Conservation (phyloP, 768 basidiomycete species). For the Sporobolomyces pararoseus region DNA sequence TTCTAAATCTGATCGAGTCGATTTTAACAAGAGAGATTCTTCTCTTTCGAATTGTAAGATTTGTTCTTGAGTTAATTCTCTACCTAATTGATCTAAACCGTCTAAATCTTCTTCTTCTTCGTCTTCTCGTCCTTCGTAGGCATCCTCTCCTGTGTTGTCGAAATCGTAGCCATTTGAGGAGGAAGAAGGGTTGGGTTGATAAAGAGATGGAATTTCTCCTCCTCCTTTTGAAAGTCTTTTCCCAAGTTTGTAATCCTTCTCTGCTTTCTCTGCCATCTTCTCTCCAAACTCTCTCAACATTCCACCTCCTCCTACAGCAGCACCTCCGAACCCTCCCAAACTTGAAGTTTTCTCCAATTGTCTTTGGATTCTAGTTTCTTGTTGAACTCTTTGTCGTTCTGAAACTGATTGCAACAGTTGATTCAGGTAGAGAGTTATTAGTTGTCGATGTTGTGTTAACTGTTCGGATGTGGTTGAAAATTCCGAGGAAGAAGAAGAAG, state of each 20-base stretch:
- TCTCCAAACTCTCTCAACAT: slow-evolving; percentile 44
- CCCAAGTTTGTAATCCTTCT: slow-evolving; percentile 1
- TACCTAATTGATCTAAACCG: slow-evolving; percentile 58
- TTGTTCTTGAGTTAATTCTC: slow-evolving; percentile 77
- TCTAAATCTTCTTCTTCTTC: slow-evolving; percentile 54
- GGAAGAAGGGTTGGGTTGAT: too few relatives aligned
- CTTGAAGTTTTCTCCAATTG: slow-evolving; percentile 78
- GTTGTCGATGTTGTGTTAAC: slow-evolving; percentile 83
- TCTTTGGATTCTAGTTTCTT: slow-evolving; percentile 86
- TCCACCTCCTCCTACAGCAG: slow-evolving; percentile 53
- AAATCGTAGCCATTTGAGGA: slow-evolving; percentile 42
- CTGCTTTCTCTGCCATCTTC: neutral
- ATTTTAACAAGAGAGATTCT: slow-evolving; percentile 77
- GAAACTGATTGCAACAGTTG: slow-evolving; percentile 73
- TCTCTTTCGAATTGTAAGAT: slow-evolving; percentile 90
- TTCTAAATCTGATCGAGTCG: slow-evolving; percentile 77
- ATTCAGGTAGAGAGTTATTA: slow-evolving; percentile 85
- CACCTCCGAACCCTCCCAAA: slow-evolving; percentile 62
- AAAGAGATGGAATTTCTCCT: slow-evolving; percentile 36
- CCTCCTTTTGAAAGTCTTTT: too few relatives aligned
- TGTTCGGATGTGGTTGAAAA: slow-evolving; percentile 57
- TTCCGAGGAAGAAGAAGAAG: slow-evolving; percentile 54
- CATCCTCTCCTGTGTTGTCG: too few relatives aligned
- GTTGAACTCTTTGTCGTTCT: slow-evolving; percentile 76
- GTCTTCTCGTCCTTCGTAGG: slow-evolving; percentile 49